A percentile compares a stretch with the other conserved stretches of the same genome.
Evolutionary conservation across 768 basidiomycete genomes (phyloP).

Genomic region (Clavaria fumosa): DNA sequence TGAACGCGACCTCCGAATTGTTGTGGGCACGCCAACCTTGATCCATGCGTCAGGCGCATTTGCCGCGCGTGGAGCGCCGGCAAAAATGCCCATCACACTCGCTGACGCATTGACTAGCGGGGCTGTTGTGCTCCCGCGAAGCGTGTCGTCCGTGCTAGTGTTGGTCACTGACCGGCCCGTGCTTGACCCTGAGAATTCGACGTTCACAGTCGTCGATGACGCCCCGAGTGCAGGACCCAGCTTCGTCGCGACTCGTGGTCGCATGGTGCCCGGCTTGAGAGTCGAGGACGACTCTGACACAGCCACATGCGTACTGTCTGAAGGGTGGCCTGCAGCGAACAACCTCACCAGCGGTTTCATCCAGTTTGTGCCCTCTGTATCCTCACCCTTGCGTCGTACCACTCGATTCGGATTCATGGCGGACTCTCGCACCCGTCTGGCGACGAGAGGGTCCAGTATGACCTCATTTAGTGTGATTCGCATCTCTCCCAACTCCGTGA

Average conservation of each 20-base stretch:
- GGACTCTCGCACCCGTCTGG: constrained; percentile 53
- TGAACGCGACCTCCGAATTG: constrained; percentile 17
- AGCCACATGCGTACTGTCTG: constrained; percentile 12
- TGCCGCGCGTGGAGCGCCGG: constrained; percentile 54
- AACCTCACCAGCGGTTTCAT: constrained; percentile 78
- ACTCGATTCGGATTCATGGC: constrained; percentile 46
- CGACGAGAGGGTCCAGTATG: constrained; percentile 73
- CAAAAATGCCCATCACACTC: constrained; percentile 78
- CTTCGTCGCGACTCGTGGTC: constrained; percentile 52
- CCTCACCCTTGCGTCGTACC: constrained; percentile 33
- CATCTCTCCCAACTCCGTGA: constrained; percentile 69
- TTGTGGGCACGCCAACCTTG: constrained; percentile 45
- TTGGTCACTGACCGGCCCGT: constrained; percentile 27
- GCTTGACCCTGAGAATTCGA: constrained; percentile 76
- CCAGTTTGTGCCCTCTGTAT: constrained; percentile 39
- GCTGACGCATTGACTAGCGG: constrained; percentile 5
- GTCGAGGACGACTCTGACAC: constrained; percentile 12
- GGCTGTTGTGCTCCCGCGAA: constrained; percentile 2
- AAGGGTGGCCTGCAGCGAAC: constrained; percentile 30
- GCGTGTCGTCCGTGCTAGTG: constrained; percentile 17
- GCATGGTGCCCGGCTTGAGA: constrained; percentile 11
- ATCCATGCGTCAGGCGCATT: constrained; percentile 58
- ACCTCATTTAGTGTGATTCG: constrained; percentile 78
- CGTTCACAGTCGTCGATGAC: constrained; percentile 85
- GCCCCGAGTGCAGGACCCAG: constrained; percentile 74